Evolutionary conservation across 108 stramenopile genomes (phyloP).

Genomic region (Cyclotella choctawhatcheeana): DNA sequence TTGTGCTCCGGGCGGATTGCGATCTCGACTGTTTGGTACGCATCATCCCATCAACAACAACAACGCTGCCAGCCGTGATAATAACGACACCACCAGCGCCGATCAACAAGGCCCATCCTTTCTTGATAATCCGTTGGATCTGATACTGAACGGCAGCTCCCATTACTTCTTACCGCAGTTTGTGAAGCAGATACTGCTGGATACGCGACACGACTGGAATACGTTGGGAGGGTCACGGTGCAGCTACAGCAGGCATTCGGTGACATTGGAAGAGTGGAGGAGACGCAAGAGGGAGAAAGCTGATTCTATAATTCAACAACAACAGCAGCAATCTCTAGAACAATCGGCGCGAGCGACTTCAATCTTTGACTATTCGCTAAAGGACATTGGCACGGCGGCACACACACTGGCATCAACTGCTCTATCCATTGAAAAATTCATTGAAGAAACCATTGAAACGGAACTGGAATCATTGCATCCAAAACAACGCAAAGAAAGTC

Average conservation of each 20-base stretch:
- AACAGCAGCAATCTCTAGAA: background rate
- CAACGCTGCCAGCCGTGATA: background rate
- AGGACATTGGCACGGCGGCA: background rate
- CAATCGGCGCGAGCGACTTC: background rate
- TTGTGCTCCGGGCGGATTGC: constrained; percentile 43
- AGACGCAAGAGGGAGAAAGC: background rate
- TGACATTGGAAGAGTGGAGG: background rate
- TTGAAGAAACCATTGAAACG: background rate
- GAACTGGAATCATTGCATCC: background rate
- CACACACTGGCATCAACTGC: background rate
- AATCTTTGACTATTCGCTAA: background rate
- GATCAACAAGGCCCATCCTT: too few species aligned
- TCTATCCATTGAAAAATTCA: background rate
- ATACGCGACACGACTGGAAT: constrained; percentile 29
- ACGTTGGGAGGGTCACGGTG: constrained; percentile 35
- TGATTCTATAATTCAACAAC: background rate
- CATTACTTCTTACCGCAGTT: constrained; percentile 16
- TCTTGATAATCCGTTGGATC: constrained; percentile 29
- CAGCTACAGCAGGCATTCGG: constrained; percentile 19
- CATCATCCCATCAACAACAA: background rate
- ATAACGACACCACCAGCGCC: background rate
- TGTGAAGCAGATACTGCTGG: constrained; percentile 15
- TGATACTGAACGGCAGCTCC: constrained; percentile 17
- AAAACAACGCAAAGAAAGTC: background rate
- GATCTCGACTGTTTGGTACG: constrained; percentile 23